Evolutionary conservation across 352 stramenopile genomes (phyloP).

Genomic region (Globisporangium alternatum): DNA sequence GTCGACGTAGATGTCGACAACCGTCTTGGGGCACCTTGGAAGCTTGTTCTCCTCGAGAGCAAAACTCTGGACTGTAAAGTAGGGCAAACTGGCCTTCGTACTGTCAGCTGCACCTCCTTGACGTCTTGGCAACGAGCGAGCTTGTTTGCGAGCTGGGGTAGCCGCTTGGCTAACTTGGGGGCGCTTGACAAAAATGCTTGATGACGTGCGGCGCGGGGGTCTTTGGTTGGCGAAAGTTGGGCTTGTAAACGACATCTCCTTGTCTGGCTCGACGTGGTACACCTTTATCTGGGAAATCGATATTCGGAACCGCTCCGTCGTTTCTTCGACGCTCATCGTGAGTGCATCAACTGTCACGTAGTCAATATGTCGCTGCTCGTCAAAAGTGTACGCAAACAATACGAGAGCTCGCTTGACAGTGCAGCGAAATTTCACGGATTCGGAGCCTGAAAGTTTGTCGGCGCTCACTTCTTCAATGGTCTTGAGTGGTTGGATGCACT

Average conservation of each 20-base stretch:
- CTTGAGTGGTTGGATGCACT: conserved; percentile 34
- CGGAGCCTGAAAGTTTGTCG: conserved; percentile 32
- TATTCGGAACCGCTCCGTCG: conserved; percentile 49
- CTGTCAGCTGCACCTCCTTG: neutral
- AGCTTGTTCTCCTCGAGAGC: conserved; percentile 70
- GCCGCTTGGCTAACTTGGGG: neutral
- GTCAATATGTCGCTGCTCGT: conserved; percentile 32
- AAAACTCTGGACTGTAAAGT: conserved; percentile 56
- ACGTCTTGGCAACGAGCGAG: neutral
- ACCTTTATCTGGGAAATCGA: conserved; percentile 45
- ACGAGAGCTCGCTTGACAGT: conserved; percentile 54
- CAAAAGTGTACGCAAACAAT: conserved; percentile 40
- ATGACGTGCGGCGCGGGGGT: conserved; percentile 17
- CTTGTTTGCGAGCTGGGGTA: neutral
- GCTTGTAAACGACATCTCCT: conserved; percentile 9
- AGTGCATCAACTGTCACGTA: conserved; percentile 61
- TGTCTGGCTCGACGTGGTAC: conserved; percentile 23
- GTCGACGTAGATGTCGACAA: conserved; percentile 72
- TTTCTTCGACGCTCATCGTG: conserved; percentile 59
- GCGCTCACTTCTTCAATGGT: conserved; percentile 33
- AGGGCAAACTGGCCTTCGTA: conserved; percentile 18
- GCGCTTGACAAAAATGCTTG: conserved; percentile 7
- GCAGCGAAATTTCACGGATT: conserved; percentile 60
- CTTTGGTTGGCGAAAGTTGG: conserved; percentile 17
- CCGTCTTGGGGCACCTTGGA: conserved; percentile 29